Evolutionary conservation across 495 filamentous ascomycete genomes (phyloP).

Genomic region (Aspergillus sclerotioniger): DNA sequence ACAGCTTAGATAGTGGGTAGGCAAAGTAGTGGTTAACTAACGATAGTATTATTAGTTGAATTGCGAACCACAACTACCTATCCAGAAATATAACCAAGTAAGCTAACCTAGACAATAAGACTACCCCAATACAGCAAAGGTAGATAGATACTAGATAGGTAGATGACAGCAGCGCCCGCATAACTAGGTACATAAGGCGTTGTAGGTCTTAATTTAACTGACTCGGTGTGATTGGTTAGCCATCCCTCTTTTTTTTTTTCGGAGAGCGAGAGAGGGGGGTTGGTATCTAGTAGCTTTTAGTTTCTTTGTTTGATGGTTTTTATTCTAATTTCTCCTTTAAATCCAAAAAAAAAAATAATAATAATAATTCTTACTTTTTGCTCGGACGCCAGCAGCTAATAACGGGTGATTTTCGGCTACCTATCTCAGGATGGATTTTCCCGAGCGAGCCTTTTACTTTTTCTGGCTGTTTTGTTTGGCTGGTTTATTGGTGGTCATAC

Average conservation of each 20-base stretch:
- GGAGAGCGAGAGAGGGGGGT: neutral
- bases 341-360: too few species aligned
- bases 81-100: too few species aligned
- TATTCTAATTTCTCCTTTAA: too few species aligned
- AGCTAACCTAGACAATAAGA: too few species aligned
- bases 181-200: neutral
- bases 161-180: neutral
- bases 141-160: too few species aligned
- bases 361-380: constrained; percentile 8
- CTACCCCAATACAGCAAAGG: too few species aligned
- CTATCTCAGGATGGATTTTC: neutral
- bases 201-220: neutral
- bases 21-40: too few species aligned
- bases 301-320: too few species aligned
- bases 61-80: neutral
- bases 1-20: too few species aligned
- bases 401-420: constrained; percentile 19
- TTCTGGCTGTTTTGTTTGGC: neutral
- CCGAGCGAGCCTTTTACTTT: neutral
- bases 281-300: too few species aligned
- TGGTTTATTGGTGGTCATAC: neutral
- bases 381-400: constrained; percentile 11
- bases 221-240: neutral
- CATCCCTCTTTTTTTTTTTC: neutral
- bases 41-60: too few species aligned